Conservation (phyloP, 306 rosid species). For the Trifolium subterraneum region DNA sequence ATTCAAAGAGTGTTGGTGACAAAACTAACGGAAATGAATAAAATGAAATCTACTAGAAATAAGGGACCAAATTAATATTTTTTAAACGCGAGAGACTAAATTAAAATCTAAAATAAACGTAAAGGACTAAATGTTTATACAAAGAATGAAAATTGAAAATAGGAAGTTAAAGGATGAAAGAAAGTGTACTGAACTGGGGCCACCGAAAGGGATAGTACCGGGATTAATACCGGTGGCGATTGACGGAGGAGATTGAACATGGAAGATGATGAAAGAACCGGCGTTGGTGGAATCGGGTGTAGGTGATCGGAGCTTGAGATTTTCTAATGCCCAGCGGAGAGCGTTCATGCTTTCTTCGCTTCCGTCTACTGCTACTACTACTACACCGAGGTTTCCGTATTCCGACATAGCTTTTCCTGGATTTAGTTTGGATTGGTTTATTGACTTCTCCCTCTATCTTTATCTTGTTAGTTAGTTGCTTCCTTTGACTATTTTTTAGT, state of each 20-base stretch:
- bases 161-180: not conserved
- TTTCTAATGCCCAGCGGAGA: conserved; percentile 76
- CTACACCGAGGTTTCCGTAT: conserved; percentile 62
- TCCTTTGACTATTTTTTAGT: conserved; percentile 3
- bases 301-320: conserved; percentile 76
- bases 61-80: too few relatives aligned
- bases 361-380: conserved; percentile 78
- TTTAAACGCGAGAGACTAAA: too few relatives aligned
- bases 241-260: conserved; percentile 85
- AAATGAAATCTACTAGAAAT: too few relatives aligned
- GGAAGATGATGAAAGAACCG: conserved; percentile 58
- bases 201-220: conserved; percentile 82
- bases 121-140: too few relatives aligned
- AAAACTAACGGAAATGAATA: too few relatives aligned
- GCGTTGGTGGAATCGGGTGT: conserved; percentile 39
- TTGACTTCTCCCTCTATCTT: not conserved
- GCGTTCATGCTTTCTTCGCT: conserved; percentile 89
- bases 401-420: conserved; percentile 43
- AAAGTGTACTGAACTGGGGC: conserved; percentile 67
- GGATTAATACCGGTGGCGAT: conserved; percentile 78
- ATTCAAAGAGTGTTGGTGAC: too few relatives aligned
- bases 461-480: not conserved
- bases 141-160: not conserved
- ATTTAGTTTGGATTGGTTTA: not conserved
- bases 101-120: too few relatives aligned